Evolutionary conservation across 208 protist species (phyloP).

Genomic region (Trypanosomatidae sp.): DNA sequence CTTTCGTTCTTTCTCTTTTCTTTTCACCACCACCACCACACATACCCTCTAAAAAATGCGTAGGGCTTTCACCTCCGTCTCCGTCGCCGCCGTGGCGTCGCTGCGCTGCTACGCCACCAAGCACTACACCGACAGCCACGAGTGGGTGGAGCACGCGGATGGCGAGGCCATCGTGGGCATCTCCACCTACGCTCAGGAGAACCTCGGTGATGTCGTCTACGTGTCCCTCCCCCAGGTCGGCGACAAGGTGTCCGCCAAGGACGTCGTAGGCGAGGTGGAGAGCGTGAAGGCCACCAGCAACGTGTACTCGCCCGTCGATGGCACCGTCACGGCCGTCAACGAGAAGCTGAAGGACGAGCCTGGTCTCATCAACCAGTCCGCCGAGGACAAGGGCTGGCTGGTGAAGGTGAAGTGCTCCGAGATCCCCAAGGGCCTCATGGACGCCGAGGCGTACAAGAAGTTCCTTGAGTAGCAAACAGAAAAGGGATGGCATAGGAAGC

Average conservation of each 20-base stretch:
- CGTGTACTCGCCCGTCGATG: constrained; percentile 88
- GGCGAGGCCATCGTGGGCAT: constrained; percentile 84
- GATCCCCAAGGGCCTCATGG: constrained; percentile 79
- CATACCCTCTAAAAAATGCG: constrained; percentile 39
- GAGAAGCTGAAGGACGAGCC: constrained; percentile 84
- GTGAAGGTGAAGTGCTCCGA: constrained; percentile 83
- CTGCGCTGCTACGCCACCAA: constrained; percentile 71
- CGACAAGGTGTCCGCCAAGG: constrained; percentile 63
- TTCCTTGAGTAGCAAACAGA: constrained; percentile 75
- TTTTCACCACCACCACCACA: neutral
- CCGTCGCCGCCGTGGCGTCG: constrained; percentile 28
- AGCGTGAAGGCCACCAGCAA: constrained; percentile 93
- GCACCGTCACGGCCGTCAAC: constrained; percentile 85
- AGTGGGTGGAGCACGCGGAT: constrained; percentile 77
- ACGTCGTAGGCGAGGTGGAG: constrained; percentile 87
- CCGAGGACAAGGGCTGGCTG: constrained; percentile 88
- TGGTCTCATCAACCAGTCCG: constrained; percentile 81
- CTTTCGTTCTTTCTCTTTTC: neutral
- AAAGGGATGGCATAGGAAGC: too few species aligned
- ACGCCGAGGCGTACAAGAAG: constrained; percentile 81
- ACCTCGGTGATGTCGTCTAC: constrained; percentile 91
- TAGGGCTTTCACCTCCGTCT: constrained; percentile 32
- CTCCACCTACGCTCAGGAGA: constrained; percentile 86
- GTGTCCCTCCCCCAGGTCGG: constrained; percentile 88
- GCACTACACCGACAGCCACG: constrained; percentile 90